Conservation (phyloP, 2,329 filamentous ascomycete genomes). For the Septoria linicola region DNA sequence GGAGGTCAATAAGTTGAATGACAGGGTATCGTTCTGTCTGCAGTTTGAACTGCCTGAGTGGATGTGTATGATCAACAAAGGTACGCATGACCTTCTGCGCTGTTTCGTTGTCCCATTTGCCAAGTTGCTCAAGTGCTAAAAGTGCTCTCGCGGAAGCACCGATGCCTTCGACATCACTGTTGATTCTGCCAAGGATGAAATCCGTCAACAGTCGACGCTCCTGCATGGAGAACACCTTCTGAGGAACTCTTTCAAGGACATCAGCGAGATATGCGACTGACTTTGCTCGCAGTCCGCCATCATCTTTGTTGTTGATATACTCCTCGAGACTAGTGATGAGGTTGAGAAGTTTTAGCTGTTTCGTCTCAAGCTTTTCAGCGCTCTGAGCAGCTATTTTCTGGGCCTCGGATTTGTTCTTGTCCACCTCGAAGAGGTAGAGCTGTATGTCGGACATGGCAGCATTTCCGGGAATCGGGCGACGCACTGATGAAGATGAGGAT, state of each 20-base stretch:
- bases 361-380: slow-evolving; percentile 54
- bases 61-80: slow-evolving; percentile 52
- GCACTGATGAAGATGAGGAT: neutral
- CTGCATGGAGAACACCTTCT: slow-evolving; percentile 59
- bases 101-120: slow-evolving; percentile 60
- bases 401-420: slow-evolving; percentile 50
- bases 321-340: slow-evolving; percentile 64
- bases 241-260: slow-evolving; percentile 51
- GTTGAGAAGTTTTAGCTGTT: slow-evolving; percentile 60
- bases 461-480: too few species aligned
- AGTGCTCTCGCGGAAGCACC: slow-evolving; percentile 60
- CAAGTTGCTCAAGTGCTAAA: slow-evolving; percentile 58
- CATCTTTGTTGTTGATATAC: slow-evolving; percentile 64
- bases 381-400: slow-evolving; percentile 44
- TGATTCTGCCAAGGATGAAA: slow-evolving; percentile 64
- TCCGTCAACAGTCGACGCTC: slow-evolving; percentile 61
- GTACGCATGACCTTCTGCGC: slow-evolving; percentile 55
- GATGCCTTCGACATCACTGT: slow-evolving; percentile 54
- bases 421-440: slow-evolving; percentile 52
- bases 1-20: slow-evolving; percentile 59
- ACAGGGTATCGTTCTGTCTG: slow-evolving; percentile 62
- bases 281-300: slow-evolving; percentile 60
- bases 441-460: slow-evolving; percentile 53
- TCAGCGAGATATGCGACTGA: slow-evolving; percentile 54
- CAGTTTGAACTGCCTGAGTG: slow-evolving; percentile 62